Evolutionary conservation across 345 rosid genomes (phyloP).

Genomic region (Syzygium grande): DNA sequence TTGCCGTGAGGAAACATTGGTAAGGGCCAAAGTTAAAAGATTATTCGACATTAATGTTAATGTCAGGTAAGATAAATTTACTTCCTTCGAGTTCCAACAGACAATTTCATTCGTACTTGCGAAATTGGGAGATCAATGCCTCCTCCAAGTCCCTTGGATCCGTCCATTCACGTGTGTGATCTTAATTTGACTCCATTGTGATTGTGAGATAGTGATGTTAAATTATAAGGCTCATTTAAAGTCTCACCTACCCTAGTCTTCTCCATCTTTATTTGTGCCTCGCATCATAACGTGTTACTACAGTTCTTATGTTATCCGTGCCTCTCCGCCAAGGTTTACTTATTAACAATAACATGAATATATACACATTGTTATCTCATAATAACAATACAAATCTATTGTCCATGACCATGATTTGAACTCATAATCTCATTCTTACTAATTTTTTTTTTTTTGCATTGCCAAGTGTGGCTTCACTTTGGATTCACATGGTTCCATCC

Average conservation of each 20-base stretch:
- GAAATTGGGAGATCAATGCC: neutral
- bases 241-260: neutral
- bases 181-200: neutral
- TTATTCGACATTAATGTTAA: neutral
- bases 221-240: neutral
- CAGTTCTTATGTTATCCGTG: neutral
- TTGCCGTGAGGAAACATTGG: neutral
- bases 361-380: no score
- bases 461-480: neutral
- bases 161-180: rapidly evolving
- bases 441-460: neutral
- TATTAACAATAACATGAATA: no score
- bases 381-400: neutral
- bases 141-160: neutral
- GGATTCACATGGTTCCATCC: neutral
- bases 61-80: neutral
- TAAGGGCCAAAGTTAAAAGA: neutral
- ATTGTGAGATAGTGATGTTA: neutral
- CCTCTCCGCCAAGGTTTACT: neutral
- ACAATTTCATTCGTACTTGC: neutral
- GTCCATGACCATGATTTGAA: neutral
- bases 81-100: neutral
- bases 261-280: neutral
- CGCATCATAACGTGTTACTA: neutral
- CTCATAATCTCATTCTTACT: neutral